Evolutionary conservation across 768 basidiomycete species (phyloP), one percentile per base, ranked within the genome.

Genomic region (Kwoniella heveanensis): DNA sequence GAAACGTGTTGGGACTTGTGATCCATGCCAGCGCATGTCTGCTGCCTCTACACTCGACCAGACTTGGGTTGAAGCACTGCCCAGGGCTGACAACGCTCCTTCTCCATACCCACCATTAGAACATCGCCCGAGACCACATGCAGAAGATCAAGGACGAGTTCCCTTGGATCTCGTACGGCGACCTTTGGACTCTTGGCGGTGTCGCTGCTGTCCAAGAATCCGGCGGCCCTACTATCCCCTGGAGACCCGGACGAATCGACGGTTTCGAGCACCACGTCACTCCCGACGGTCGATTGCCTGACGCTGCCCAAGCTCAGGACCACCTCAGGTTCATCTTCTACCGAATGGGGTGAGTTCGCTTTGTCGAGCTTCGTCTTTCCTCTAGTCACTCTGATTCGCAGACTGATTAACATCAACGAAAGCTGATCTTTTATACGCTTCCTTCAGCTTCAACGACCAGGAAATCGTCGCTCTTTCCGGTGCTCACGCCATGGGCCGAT

Each of bases 401-500:
- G n/a, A n/a, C n/a, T n/a, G n/a, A n/a, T n/a, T n/a, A n/a, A n/a
- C n/a, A n/a, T n/a, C n/a, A n/a, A n/a, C n/a, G n/a, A n/a, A n/a
- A n/a, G 17, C 37, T 64, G 39, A 71, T 37, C 17, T 47, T 44
- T 64, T 25, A 52, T 59, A 10, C 15, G 26, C n/a, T 57, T 46
- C 51, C 13, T 10, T 19, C 47, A 71, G 90, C 57, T 94, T 97
- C 84, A 89, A 92, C 77, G 95, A 99, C 81, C 91, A 91, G 81
- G 95, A 97, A 82, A 98, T 98, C 54, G 94, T 96, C 64, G 91
- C 92, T 59, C 89, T 97, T 69, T 86, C 86, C 24, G 95, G 95
- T 66, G 93, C 91, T 37, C 95, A 99, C 77, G 93, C 92, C 62
- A 87, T 99, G 49, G 95, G 96, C 24, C 90, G 95, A 77, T 95